Percentiles rank a stretch among this genome's conserved stretches.
Evolutionary conservation across 1,284 basidiomycete genomes (phyloP).

Genomic region (Taiwanofungus camphoratus): DNA sequence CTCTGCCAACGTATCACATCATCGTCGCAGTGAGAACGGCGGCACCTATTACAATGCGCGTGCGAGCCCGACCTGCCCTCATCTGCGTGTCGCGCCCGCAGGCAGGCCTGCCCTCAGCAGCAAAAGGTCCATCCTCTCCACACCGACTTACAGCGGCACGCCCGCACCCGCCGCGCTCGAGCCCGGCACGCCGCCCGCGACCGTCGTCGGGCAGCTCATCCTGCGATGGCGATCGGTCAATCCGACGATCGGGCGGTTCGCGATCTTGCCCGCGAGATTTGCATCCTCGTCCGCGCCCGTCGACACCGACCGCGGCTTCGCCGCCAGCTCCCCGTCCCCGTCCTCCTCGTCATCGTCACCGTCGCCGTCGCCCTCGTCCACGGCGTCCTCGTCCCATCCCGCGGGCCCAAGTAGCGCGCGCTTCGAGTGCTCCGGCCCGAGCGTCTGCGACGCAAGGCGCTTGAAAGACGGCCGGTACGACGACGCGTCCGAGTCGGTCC

Average conservation of each 20-base stretch:
- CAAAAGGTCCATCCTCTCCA: too few species aligned
- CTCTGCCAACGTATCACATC: too few species aligned
- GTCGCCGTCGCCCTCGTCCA: conserved; percentile 23
- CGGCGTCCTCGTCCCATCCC: conserved; percentile 27
- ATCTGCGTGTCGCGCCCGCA: too few species aligned
- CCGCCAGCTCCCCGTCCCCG: neutral
- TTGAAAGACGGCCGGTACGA: conserved; percentile 59
- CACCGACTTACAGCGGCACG: too few species aligned
- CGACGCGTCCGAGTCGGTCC: conserved; percentile 23
- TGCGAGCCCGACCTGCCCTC: too few species aligned
- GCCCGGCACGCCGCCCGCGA: too few species aligned
- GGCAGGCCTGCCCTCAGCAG: too few species aligned
- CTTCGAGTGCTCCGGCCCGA: conserved; percentile 55
- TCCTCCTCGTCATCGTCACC: conserved; percentile 19
- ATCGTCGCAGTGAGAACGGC: too few species aligned
- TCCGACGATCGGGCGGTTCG: conserved; percentile 3
- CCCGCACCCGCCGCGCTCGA: too few species aligned
- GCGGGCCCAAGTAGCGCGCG: conserved; percentile 36
- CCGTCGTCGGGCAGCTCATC: conserved; percentile 14
- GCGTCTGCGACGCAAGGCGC: conserved; percentile 62
- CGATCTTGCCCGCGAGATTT: neutral
- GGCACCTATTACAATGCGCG: too few species aligned
- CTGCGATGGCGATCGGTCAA: conserved; percentile 16
- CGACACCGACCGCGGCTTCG: neutral
- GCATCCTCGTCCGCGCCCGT: neutral